Base-by-base conservation (phyloP, 129 eudicot species). In the Sambucus nigra region DNA sequence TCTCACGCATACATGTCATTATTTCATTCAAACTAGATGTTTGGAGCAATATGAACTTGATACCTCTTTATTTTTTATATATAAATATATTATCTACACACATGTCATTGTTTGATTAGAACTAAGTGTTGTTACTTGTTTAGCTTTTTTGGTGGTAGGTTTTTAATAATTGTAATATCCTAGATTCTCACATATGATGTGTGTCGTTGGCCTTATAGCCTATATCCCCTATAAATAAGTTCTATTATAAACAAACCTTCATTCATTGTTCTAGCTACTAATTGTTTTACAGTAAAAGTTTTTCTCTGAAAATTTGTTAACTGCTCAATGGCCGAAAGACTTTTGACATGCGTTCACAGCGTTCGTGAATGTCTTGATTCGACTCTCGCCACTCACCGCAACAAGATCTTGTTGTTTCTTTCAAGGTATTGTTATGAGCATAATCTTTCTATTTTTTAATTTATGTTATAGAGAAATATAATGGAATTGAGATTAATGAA, bases 311-410 rank as follows among this genome's bases (percentile, higher is more conserved):
- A 16, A 27, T 50, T 42, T 5, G 24, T 32, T 10, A 22, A 28
- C 2, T 25, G 18, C 45, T 49, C 67, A 60, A 89, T 84, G 98
- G 74, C 86, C 27, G 91, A 72, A 53, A 83, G 76, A 51, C 93
- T 79, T 29, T 53, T 79, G 14, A 85, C 82, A 21, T 86, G 95
- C 16, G 95, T 91, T 64, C 98, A 88, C 63, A 86, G 88, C 72
- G 91, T 92, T 41, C 77, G 83, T 20, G 94, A 92, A 60, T 94
- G 96, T 45, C 47, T 92, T 24, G 94, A 86, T 66, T 78, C 88
- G 10, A 82, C 96, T 33, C 82, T 86, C n/a, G 51, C 79, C 29
- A 80, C 72, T 31, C 91, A 92, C 50, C 94, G 91, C 33, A 75
- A 77, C 15, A 94, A 92, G 28, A 82, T 92, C 50, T 72, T 86